These are phyloP conservation scores for Diaporthe vaccinii DNA, from an alignment of 2,329 filamentous ascomycete genomes.

Conservation along the genomic window DNA sequence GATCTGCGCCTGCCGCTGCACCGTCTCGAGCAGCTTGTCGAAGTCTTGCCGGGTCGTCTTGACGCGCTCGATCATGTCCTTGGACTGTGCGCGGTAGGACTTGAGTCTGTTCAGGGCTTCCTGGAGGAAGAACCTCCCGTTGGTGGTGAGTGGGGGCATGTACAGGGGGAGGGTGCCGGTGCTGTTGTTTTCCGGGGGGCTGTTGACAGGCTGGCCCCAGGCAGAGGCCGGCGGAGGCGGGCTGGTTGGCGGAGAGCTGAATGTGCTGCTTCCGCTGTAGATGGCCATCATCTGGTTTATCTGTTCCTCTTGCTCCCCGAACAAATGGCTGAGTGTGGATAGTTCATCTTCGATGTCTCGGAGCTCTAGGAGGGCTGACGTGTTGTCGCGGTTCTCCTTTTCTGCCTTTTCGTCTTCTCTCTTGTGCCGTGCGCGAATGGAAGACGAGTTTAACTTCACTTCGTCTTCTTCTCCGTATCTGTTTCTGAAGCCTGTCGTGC, in stretches of 20 bases:
- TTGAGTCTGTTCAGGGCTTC: conserved; percentile 20
- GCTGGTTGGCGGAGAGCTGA: neutral
- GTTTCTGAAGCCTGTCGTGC: conserved; percentile 65
- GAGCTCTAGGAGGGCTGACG: conserved; percentile 35
- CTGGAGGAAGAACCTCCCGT: conserved; percentile 19
- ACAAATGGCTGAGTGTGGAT: conserved; percentile 5
- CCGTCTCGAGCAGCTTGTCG: conserved; percentile 32
- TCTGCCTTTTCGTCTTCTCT: conserved; percentile 49
- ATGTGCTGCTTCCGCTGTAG: neutral
- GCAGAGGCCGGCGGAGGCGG: neutral
- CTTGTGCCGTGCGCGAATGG: conserved; percentile 55
- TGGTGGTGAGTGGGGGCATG: neutral
- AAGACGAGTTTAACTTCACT: conserved; percentile 55
- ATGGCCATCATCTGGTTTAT: conserved; percentile 16
- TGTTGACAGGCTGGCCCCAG: neutral
- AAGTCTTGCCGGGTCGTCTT: conserved; percentile 30
- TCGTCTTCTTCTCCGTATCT: conserved; percentile 55
- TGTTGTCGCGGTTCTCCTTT: conserved; percentile 32
- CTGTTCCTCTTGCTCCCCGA: conserved; percentile 28
- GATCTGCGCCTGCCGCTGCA: conserved; percentile 36
- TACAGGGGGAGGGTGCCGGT: neutral
- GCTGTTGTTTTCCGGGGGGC: neutral
- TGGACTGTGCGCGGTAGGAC: conserved; percentile 18
- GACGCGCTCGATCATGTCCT: conserved; percentile 31
- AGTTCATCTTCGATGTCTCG: conserved; percentile 39